A percentile compares a stretch with the other conserved stretches of the same genome.
Conservation (phyloP, 768 basidiomycete genomes). For the Podaxis pistillaris region DNA sequence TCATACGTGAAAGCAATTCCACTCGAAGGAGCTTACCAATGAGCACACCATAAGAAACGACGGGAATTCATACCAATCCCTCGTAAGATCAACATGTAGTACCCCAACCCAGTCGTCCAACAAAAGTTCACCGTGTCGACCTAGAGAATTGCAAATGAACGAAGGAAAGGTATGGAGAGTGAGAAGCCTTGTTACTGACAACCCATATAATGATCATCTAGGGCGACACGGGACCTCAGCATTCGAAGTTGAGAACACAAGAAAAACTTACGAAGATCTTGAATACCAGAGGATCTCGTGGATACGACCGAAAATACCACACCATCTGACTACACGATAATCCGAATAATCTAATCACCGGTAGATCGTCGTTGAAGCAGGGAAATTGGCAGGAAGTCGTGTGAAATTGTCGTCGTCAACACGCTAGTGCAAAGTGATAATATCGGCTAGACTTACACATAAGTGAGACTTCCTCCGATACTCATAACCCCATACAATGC, state of each 20-base stretch:
- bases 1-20: neutral
- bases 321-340: neutral
- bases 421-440: neutral
- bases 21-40: neutral
- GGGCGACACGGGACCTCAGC: too few relatives aligned
- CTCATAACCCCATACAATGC: neutral
- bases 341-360: neutral
- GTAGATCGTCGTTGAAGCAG: neutral
- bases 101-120: neutral
- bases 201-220: neutral
- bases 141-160: neutral
- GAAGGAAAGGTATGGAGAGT: neutral
- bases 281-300: constrained; percentile 2
- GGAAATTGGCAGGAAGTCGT: neutral
- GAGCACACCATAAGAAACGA: neutral
- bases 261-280: neutral
- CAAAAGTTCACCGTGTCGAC: neutral
- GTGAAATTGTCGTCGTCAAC: neutral
- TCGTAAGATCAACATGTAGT: constrained; percentile 1
- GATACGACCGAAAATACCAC: constrained; percentile 9
- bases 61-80: neutral
- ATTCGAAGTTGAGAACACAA: too few relatives aligned
- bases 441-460: neutral
- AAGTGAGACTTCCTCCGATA: constrained; percentile 6
- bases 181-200: neutral